Percentiles rank a stretch among this genome's conserved stretches.
These are phyloP conservation scores for Tricharina praecox DNA, from an alignment of 495 filamentous ascomycete species.

Conservation along the genomic window DNA sequence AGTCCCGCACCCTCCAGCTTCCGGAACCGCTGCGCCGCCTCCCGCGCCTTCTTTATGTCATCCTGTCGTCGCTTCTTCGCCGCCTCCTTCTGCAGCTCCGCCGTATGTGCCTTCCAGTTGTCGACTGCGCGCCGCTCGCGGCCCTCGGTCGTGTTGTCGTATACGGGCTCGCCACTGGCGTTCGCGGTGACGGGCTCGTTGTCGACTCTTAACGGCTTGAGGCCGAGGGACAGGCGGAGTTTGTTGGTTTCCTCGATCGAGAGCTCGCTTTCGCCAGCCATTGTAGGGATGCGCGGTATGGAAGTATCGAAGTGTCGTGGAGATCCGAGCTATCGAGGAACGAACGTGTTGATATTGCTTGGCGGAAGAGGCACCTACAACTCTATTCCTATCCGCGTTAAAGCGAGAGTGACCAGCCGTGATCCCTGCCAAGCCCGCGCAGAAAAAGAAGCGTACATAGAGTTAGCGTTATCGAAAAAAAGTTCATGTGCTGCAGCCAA, in stretches of 20 bases:
- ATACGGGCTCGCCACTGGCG: slow-evolving; percentile 59
- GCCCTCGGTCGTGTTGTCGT: slow-evolving; percentile 42
- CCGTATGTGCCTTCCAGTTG: slow-evolving; percentile 52
- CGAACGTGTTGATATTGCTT: too few relatives aligned
- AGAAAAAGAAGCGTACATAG: too few relatives aligned
- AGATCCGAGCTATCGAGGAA: too few relatives aligned
- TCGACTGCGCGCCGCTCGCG: slow-evolving; percentile 30
- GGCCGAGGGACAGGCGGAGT: slow-evolving; percentile 70
- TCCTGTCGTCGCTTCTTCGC: slow-evolving; percentile 63
- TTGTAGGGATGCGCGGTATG: too few relatives aligned
- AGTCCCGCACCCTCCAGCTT: slow-evolving; percentile 66
- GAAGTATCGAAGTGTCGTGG: too few relatives aligned
- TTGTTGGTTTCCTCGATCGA: slow-evolving; percentile 92
- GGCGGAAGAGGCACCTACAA: too few relatives aligned
- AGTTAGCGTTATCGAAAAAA: too few relatives aligned
- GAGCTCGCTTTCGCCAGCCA: slow-evolving; percentile 49
- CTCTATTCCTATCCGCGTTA: too few relatives aligned
- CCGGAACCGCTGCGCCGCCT: slow-evolving; percentile 55
- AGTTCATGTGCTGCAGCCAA: too few relatives aligned
- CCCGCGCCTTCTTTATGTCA: slow-evolving; percentile 75
- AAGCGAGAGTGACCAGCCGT: too few relatives aligned
- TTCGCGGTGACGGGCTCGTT: slow-evolving; percentile 36
- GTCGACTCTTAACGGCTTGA: slow-evolving; percentile 69
- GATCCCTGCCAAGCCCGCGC: too few relatives aligned
- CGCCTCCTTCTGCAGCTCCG: slow-evolving; percentile 31